Percentiles rank a stretch among this genome's conserved stretches.
Evolutionary conservation across 495 filamentous ascomycete species (phyloP).

Genomic region (Glonium stellatum): DNA sequence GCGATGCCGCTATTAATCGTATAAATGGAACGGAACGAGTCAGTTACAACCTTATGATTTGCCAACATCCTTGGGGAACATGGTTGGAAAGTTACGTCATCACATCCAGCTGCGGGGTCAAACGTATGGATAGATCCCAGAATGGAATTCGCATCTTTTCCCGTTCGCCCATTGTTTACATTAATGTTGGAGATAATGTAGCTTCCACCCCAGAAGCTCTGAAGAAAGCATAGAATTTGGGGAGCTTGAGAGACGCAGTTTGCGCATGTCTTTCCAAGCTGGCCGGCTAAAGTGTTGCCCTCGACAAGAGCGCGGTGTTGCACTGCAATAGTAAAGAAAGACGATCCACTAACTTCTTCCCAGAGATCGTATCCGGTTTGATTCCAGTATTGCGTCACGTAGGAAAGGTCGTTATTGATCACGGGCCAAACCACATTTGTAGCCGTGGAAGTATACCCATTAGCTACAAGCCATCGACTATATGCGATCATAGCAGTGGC

Average conservation of each 20-base stretch:
- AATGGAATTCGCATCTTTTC: conserved; percentile 57
- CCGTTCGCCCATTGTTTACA: conserved; percentile 44
- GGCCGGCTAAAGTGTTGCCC: conserved; percentile 51
- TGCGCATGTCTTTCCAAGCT: conserved; percentile 41
- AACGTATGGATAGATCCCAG: conserved; percentile 59
- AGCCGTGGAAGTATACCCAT: conserved; percentile 43
- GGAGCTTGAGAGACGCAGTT: conserved; percentile 51
- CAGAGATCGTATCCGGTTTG: conserved; percentile 63
- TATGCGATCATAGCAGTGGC: conserved; percentile 51
- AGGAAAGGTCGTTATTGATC: conserved; percentile 61
- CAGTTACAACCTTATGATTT: conserved; percentile 57
- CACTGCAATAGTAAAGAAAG: conserved; percentile 51
- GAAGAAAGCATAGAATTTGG: conserved; percentile 54
- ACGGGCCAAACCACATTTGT: conserved; percentile 51
- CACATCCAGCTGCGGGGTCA: conserved; percentile 52
- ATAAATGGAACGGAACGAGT: conserved; percentile 54
- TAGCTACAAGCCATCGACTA: conserved; percentile 41
- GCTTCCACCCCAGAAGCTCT: conserved; percentile 54
- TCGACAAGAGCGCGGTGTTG: conserved; percentile 54
- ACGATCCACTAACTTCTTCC: conserved; percentile 59
- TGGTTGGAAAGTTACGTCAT: conserved; percentile 54
- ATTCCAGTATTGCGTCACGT: conserved; percentile 67
- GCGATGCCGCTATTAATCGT: conserved; percentile 37
- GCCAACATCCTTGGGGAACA: conserved; percentile 56
- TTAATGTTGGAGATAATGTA: conserved; percentile 53